A percentile compares a stretch with the other conserved stretches of the same genome.
These are phyloP conservation scores for Candida montana DNA, from an alignment of 805 yeast species.

Conservation along the genomic window DNA sequence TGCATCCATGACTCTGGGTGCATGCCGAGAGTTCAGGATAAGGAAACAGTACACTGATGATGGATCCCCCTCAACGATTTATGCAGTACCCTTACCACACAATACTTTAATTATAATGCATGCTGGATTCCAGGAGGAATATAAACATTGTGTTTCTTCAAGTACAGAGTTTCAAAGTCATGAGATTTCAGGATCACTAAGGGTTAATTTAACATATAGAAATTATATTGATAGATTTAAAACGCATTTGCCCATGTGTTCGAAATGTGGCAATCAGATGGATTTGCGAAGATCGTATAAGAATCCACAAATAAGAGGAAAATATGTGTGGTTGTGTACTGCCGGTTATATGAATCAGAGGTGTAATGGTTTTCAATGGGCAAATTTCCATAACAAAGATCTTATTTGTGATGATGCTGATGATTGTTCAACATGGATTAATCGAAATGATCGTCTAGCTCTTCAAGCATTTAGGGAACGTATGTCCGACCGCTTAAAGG, in stretches of 20 bases:
- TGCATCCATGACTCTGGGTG: constrained; percentile 65
- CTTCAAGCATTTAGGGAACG: constrained; percentile 13
- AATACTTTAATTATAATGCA: constrained; percentile 69
- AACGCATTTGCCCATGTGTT: constrained; percentile 38
- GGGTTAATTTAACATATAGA: constrained; percentile 66
- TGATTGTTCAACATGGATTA: constrained; percentile 41
- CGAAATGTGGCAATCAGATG: constrained; percentile 38
- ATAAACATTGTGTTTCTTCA: constrained; percentile 58
- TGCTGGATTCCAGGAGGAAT: constrained; percentile 75
- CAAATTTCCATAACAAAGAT: constrained; percentile 36
- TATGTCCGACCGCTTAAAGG: constrained; percentile 3
- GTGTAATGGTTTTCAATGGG: constrained; percentile 48
- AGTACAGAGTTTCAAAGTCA: constrained; percentile 39
- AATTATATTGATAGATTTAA: constrained; percentile 39
- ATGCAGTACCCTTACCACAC: constrained; percentile 61
- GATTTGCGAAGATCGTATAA: constrained; percentile 50
- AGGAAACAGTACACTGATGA: constrained; percentile 35
- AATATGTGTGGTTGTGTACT: constrained; percentile 65
- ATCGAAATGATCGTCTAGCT: constrained; percentile 35
- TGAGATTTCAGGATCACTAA: constrained; percentile 40
- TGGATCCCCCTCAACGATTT: constrained; percentile 26
- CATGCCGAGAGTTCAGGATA: constrained; percentile 61
- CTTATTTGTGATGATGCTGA: constrained; percentile 29
- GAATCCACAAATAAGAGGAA: constrained; percentile 40
- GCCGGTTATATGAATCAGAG: constrained; percentile 37